Percentiles rank a stretch among this genome's conserved stretches.
Evolutionary conservation across 148 eudicot species (phyloP).

Genomic region (Camellia granthamiana): DNA sequence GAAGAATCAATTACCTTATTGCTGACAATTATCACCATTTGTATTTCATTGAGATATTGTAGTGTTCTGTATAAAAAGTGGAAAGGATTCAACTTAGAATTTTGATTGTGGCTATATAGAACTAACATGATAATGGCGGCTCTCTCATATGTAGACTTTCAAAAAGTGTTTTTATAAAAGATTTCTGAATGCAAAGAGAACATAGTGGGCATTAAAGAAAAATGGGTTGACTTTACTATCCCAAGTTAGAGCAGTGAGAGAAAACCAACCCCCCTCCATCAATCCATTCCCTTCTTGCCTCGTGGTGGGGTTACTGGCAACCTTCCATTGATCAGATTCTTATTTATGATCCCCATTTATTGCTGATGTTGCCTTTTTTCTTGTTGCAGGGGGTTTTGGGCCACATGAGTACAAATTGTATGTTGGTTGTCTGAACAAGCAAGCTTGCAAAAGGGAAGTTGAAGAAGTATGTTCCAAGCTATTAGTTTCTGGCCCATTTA

Average conservation of each 20-base stretch:
- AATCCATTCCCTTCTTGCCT: neutral
- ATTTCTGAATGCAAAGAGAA: constrained; percentile 9
- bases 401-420: constrained; percentile 48
- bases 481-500: neutral
- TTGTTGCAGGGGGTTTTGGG: constrained; percentile 21
- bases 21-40: neutral
- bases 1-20: neutral
- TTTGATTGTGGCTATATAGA: neutral
- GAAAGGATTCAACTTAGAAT: neutral
- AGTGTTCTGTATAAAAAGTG: neutral
- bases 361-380: constrained; percentile 12
- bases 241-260: neutral
- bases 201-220: neutral
- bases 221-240: neutral
- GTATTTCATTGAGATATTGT: neutral
- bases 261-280: neutral
- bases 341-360: neutral
- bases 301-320: neutral
- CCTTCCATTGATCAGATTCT: neutral
- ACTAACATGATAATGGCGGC: constrained; percentile 1
- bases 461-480: constrained; percentile 51
- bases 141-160: neutral
- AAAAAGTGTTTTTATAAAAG: neutral
- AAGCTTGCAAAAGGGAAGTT: constrained; percentile 64
- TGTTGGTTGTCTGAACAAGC: constrained; percentile 77